Percentiles rank a stretch among this genome's conserved stretches.
These are phyloP conservation scores for Boletellus ananas DNA, from an alignment of 768 basidiomycete species.

Conservation along the genomic window DNA sequence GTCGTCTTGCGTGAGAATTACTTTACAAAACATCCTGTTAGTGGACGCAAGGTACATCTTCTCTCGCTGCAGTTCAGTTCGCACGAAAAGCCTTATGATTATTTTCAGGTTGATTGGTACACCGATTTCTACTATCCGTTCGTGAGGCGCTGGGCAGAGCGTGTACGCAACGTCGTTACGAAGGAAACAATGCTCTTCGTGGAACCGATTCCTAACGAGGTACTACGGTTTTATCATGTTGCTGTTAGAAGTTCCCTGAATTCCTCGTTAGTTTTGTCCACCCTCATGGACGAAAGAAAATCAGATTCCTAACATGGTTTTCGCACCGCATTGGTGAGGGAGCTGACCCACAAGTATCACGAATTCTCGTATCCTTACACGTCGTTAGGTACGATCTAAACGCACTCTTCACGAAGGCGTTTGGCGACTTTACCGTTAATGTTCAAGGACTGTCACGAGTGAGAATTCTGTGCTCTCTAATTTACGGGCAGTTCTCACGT, in stretches of 20 bases:
- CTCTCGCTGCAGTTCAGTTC: neutral
- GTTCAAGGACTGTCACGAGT: constrained; percentile 91
- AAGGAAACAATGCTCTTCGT: constrained; percentile 64
- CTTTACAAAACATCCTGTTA: constrained; percentile 67
- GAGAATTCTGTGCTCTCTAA: neutral
- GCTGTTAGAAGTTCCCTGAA: constrained; percentile 2
- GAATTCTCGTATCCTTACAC: neutral
- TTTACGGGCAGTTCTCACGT: constrained; percentile 4
- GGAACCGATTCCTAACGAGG: constrained; percentile 94
- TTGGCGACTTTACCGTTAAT: constrained; percentile 84
- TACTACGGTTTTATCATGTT: constrained; percentile 24
- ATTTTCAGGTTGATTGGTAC: constrained; percentile 75
- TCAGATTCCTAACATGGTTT: constrained; percentile 61
- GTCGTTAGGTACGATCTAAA: constrained; percentile 83
- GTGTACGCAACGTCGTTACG: constrained; percentile 47
- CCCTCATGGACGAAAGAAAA: constrained; percentile 67
- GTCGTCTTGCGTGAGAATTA: constrained; percentile 83
- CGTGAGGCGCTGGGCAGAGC: constrained; percentile 59
- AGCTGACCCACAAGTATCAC: constrained; percentile 1
- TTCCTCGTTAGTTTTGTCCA: constrained; percentile 65
- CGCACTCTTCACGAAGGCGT: constrained; percentile 78
- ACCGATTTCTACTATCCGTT: constrained; percentile 82
- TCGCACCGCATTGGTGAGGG: constrained; percentile 69
- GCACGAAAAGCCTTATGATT: neutral
- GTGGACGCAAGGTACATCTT: constrained; percentile 51